Evolutionary conservation across 2,329 filamentous ascomycete species (phyloP), one percentile per base, ranked within the genome.

Genomic region (Arthrobotrys iridis): DNA sequence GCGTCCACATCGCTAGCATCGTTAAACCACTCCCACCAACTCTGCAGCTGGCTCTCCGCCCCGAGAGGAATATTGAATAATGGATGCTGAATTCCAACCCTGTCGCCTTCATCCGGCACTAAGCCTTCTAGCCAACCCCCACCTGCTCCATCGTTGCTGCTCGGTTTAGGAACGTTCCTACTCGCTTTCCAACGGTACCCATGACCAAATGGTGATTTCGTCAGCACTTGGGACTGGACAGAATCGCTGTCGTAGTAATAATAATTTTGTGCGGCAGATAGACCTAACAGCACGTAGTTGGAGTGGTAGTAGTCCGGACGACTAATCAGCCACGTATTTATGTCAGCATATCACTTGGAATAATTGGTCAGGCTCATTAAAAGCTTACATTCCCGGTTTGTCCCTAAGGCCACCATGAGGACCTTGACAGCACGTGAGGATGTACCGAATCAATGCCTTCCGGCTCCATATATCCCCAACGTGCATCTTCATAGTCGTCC

Each of bases 361-460:
- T n/a, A n/a, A n/a, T n/a, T n/a, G n/a, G n/a, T n/a, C n/a, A n/a
- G n/a, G n/a, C n/a, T n/a, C n/a, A n/a, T n/a, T n/a, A n/a, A n/a
- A n/a, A n/a, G n/a, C 90, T 83, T 85, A 93, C 89, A 93, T 93
- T 82, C 91, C 90, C 11, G 95, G 95, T 83, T 99, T 99, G 83
- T 99, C 95, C 80, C 93, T 87, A 82, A 99, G 85, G 0, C 95
- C 95, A 63, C 94, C 94, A 74, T 88, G 86, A 80, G 87, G 85
- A 72, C 91, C 90, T 80, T 98, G 95, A 80, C 93, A 95, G 81
- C 93, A 97, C 78, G 88, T 89, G 11, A 98, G 85, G 75, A 98
- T 95, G 82, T 98, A 99, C 77, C 94, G 87, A 65, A 92, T 90
- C 79, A 98, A 84, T 4, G 91, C 95, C 80, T 95, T 90, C 62